Evolutionary conservation across 2,329 filamentous ascomycete species (phyloP), one percentile per base, ranked within the genome.

Genomic region (Hypocreales sp.): DNA sequence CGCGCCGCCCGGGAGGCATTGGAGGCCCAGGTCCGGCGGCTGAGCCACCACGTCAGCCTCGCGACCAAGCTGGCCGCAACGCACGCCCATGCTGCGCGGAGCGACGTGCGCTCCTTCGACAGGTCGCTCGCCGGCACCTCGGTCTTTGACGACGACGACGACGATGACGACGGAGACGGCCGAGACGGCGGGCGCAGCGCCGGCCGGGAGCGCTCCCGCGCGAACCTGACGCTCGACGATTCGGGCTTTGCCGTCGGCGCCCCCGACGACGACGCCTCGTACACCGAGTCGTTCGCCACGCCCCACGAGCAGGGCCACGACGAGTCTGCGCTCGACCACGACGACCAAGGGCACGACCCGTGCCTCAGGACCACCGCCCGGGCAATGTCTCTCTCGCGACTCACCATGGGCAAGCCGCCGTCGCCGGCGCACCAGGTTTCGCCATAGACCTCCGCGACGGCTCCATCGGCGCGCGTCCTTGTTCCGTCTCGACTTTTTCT

Each of bases 361-460:
- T 50, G 46, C 24, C 48, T 51, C 27, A 64, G 65, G 35, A 68
- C 56, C 43, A 69, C 72, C 2, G 69, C 68, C 14, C 66, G 68
- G 36, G 76, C 71, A 23, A 59, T 82, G 41, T 79, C 68, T 16
- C 55, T 78, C 8, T 69, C 68, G 33, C 67, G 71, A 41, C 46
- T 75, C 38, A 74, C 69, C 1, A 50, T 66, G 37, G 53, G 34
- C 9, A 41, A 30, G 26, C 25, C 36, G 11, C 36, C 37, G 22
- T 17, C 51, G 18, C 22, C 22, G 7, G 31, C 36, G 25, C 35
- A 40, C 8, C 44, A 41, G 25, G 30, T n/a, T n/a, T n/a, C n/a
- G n/a, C n/a, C n/a, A n/a, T n/a, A n/a, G n/a, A n/a, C n/a, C n/a
- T n/a, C n/a, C n/a, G n/a, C n/a, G n/a, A n/a, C n/a, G n/a, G n/a